phyloP scores from a whole-genome alignment of 2,329 filamentous ascomycete genomes.

The Paecilomyces dactylethromorphus region DNA sequence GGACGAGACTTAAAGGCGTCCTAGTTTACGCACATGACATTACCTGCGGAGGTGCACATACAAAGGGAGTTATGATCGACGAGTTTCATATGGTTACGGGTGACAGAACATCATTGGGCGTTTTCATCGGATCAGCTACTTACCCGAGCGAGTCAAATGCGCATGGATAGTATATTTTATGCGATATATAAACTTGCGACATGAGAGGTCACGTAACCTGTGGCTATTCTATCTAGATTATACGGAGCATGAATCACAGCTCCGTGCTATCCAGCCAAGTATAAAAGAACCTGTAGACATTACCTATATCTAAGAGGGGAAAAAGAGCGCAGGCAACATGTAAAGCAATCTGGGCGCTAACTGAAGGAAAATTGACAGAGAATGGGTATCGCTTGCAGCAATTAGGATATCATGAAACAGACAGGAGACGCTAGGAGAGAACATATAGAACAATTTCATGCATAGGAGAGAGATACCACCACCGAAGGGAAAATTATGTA shows the following conservation, averaged over 20 bases:
- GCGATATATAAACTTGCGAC: not conserved
- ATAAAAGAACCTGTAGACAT: not conserved
- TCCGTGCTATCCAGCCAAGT: not conserved
- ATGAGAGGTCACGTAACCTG: not conserved
- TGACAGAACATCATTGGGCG: constrained; percentile 6
- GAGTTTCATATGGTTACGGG: constrained; percentile 15
- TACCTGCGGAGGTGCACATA: not conserved
- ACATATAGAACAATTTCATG: constrained; percentile 2
- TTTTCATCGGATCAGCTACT: constrained; percentile 10
- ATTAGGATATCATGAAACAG: not conserved
- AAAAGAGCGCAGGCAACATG: not conserved
- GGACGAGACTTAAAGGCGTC: not conserved
- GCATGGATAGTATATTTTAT: constrained; percentile 3
- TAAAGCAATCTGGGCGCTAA: not conserved
- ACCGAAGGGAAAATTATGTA: constrained; percentile 1
- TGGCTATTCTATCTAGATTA: not conserved
- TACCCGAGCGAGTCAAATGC: constrained; percentile 2
- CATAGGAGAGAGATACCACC: not conserved
- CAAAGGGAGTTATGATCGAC: constrained; percentile 9
- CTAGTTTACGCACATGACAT: not conserved
- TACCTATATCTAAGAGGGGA: not conserved
- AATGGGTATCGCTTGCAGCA: constrained; percentile 3
- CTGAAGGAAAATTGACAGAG: not conserved
- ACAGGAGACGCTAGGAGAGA: not conserved
- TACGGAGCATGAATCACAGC: not conserved